Conservation (phyloP, 2,329 filamentous ascomycete genomes). For the Chalaropsis ovoidea region DNA sequence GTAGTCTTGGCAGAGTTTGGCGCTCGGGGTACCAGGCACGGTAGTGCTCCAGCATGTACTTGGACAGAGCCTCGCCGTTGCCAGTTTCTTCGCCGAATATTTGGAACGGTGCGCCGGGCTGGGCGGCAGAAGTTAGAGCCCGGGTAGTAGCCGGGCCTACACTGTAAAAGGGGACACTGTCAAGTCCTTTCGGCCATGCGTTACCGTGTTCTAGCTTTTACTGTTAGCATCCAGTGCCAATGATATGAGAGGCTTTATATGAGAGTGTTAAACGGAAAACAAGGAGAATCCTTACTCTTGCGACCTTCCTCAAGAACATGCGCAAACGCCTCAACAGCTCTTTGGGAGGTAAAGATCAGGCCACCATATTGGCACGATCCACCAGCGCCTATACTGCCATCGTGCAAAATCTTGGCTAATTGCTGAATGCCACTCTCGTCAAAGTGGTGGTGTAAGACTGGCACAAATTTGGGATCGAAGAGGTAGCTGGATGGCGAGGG, state of each 20-base stretch:
- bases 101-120: constrained; percentile 37
- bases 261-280: background rate
- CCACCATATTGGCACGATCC: constrained; percentile 49
- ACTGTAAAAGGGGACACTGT: constrained; percentile 57
- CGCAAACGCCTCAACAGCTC: constrained; percentile 69
- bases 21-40: constrained; percentile 40
- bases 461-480: constrained; percentile 61
- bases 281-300: constrained; percentile 16
- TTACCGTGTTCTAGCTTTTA: constrained; percentile 16
- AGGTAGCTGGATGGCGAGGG: constrained; percentile 28
- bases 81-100: constrained; percentile 75
- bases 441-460: constrained; percentile 64
- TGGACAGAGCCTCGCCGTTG: constrained; percentile 69
- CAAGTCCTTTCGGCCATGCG: constrained; percentile 24
- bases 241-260: background rate
- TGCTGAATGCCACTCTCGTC: constrained; percentile 47
- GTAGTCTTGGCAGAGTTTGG: constrained; percentile 48
- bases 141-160: constrained; percentile 73
- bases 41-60: constrained; percentile 72
- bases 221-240: background rate
- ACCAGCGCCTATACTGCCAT: constrained; percentile 34
- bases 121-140: constrained; percentile 42
- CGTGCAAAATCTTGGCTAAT: constrained; percentile 43
- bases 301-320: constrained; percentile 40
- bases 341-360: constrained; percentile 75